Percentiles rank a stretch among this genome's conserved stretches.
phyloP scores from a whole-genome alignment of 768 basidiomycete genomes.

The Saitozyma podzolica region DNA sequence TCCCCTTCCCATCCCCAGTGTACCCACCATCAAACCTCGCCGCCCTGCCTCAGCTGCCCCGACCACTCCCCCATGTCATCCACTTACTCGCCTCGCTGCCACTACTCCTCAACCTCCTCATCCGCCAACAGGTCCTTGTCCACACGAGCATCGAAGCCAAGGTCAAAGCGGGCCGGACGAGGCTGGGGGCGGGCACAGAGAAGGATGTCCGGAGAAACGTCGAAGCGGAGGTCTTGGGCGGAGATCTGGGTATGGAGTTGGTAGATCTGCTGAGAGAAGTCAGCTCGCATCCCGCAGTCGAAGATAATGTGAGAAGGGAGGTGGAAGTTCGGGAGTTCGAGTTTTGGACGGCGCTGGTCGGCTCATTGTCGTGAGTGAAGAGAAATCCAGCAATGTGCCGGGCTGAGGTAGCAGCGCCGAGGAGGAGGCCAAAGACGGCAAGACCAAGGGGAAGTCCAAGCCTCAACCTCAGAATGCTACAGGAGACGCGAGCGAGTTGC shows the following conservation, averaged over 20 bases:
- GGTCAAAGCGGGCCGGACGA: constrained; percentile 71
- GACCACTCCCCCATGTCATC: constrained; percentile 57
- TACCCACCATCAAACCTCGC: constrained; percentile 37
- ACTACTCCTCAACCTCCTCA: constrained; percentile 69
- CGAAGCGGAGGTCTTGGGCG: constrained; percentile 37
- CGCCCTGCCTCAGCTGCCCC: constrained; percentile 69
- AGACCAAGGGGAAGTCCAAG: neutral
- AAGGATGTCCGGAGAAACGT: constrained; percentile 47
- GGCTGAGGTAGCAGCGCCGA: constrained; percentile 38
- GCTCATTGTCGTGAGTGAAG: constrained; percentile 19
- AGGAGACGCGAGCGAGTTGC: constrained; percentile 13
- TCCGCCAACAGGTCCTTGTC: constrained; percentile 25
- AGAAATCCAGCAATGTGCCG: no score
- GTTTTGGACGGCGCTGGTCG: constrained; percentile 40
- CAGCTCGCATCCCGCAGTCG: constrained; percentile 31
- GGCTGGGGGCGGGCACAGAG: constrained; percentile 61
- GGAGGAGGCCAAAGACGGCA: constrained; percentile 25
- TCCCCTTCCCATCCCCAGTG: constrained; percentile 35
- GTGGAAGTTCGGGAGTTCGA: constrained; percentile 43
- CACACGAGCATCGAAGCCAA: constrained; percentile 54
- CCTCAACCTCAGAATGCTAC: neutral
- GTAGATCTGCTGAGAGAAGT: constrained; percentile 38
- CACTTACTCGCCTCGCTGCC: constrained; percentile 70
- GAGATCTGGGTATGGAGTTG: constrained; percentile 37
- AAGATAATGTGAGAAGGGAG: constrained; percentile 34